Evolutionary conservation across 2,329 filamentous ascomycete species (phyloP).

Genomic region (Venturiaceae sp.): DNA sequence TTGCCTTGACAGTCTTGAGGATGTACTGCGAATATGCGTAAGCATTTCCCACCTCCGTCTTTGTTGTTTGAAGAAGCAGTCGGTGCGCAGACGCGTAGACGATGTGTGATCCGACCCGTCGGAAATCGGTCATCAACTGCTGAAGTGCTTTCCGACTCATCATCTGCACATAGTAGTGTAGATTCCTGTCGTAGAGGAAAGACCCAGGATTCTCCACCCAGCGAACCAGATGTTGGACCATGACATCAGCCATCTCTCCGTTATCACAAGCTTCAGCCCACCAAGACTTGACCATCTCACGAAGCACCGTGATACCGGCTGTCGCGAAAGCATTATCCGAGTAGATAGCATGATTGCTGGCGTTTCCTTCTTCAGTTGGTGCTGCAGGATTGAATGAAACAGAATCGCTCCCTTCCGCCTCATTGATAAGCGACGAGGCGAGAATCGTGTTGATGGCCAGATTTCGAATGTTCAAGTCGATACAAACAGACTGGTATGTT

Average conservation of each 20-base stretch:
- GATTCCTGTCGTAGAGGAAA: slow-evolving; percentile 85
- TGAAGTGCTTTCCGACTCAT: slow-evolving; percentile 97
- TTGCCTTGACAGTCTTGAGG: slow-evolving; percentile 90
- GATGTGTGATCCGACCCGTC: slow-evolving; percentile 86
- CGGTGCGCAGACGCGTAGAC: slow-evolving; percentile 90
- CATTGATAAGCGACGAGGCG: slow-evolving; percentile 92
- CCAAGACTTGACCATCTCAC: slow-evolving; percentile 98
- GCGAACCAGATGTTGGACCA: slow-evolving; percentile 93
- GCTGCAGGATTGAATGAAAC: slow-evolving; percentile 74
- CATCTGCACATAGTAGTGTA: slow-evolving; percentile 98
- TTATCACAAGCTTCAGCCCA: slow-evolving; percentile 89
- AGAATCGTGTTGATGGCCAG: slow-evolving; percentile 96
- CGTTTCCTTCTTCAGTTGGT: slow-evolving; percentile 52
- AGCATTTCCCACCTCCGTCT: slow-evolving; percentile 91
- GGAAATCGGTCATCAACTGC: slow-evolving; percentile 94
- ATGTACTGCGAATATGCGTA: slow-evolving; percentile 97
- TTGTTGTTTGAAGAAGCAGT: slow-evolving; percentile 87
- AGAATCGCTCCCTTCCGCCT: slow-evolving; percentile 82
- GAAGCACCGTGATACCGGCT: slow-evolving; percentile 77
- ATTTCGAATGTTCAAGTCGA: slow-evolving; percentile 89
- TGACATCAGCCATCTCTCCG: slow-evolving; percentile 90
- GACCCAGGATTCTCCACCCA: slow-evolving; percentile 94
- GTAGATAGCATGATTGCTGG: slow-evolving; percentile 56
- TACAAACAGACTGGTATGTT: slow-evolving; percentile 91
- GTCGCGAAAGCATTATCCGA: slow-evolving; percentile 90